Conservation (phyloP, 148 eudicot genomes). For the Vaccinium myrtillus region DNA sequence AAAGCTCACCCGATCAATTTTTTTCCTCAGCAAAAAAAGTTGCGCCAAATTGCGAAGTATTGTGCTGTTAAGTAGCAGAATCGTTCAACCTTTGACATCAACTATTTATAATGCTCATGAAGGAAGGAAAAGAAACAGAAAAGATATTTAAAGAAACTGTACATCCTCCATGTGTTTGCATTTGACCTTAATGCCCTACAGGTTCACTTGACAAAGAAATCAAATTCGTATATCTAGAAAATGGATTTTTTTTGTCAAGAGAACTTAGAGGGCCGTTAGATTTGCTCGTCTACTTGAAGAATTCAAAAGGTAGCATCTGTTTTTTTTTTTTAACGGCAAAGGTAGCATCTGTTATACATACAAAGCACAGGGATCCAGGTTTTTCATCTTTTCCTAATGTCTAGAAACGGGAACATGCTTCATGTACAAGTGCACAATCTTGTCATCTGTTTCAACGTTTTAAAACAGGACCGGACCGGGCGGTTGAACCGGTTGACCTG, state of each 20-base stretch:
- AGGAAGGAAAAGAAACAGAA: neutral
- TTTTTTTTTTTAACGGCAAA: no score
- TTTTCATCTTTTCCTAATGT: neutral
- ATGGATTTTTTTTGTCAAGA: neutral
- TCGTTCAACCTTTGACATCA: neutral
- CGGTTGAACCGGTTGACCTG: no score
- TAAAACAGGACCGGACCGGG: no score
- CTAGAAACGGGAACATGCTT: neutral
- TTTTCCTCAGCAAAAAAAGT: neutral
- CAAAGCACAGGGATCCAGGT: neutral
- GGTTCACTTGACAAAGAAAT: neutral
- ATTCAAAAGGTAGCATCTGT: neutral
- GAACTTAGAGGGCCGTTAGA: neutral
- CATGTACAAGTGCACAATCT: neutral
- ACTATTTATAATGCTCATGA: neutral
- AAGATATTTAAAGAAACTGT: neutral
- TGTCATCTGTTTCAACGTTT: neutral
- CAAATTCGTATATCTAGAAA: neutral
- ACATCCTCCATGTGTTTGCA: neutral
- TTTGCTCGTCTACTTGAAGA: conserved; percentile 3
- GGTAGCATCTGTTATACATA: neutral
- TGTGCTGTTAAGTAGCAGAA: neutral
- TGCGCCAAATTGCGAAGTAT: neutral
- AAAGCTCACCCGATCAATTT: neutral
- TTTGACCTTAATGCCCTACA: neutral